Conservation (phyloP, 352 stramenopile species). For the Phytopythium ostracodes region DNA sequence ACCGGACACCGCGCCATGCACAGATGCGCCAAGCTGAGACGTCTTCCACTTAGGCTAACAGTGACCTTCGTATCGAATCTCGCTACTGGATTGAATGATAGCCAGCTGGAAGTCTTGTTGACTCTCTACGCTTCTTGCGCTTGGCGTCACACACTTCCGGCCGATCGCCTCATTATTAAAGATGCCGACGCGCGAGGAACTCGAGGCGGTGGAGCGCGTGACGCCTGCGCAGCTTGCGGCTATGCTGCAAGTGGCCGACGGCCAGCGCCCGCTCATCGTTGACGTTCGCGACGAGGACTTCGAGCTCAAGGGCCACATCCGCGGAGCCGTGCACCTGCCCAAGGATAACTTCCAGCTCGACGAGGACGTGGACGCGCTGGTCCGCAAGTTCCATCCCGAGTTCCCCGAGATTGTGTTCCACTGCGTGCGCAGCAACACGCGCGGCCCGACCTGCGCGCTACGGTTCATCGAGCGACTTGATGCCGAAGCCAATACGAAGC, state of each 20-base stretch:
- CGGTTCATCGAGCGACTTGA: constrained; percentile 24
- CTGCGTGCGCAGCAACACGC: constrained; percentile 30
- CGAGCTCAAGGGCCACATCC: constrained; percentile 24
- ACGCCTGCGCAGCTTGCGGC: not conserved
- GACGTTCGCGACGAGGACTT: constrained; percentile 32
- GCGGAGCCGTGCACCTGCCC: constrained; percentile 26
- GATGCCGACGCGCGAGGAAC: not conserved
- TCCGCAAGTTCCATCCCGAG: constrained; percentile 19
- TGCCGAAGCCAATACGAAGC: constrained; percentile 6
- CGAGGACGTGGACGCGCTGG: constrained; percentile 27
- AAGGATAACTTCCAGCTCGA: constrained; percentile 30
- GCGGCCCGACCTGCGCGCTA: constrained; percentile 31
- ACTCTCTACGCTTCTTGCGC: no score
- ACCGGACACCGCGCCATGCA: no score
- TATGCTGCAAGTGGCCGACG: not conserved
- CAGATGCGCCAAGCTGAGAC: no score
- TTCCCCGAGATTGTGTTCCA: constrained; percentile 33
- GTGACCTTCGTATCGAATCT: no score
- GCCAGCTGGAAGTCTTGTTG: no score
- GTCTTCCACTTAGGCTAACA: no score
- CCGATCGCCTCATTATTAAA: not conserved
- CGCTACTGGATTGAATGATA: no score
- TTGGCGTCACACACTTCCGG: no score
- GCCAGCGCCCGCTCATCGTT: constrained; percentile 11
- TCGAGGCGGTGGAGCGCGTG: constrained; percentile 5